Evolutionary conservation across 1,284 basidiomycete genomes (phyloP).

Genomic region (Sphaerobolus stellatus): DNA sequence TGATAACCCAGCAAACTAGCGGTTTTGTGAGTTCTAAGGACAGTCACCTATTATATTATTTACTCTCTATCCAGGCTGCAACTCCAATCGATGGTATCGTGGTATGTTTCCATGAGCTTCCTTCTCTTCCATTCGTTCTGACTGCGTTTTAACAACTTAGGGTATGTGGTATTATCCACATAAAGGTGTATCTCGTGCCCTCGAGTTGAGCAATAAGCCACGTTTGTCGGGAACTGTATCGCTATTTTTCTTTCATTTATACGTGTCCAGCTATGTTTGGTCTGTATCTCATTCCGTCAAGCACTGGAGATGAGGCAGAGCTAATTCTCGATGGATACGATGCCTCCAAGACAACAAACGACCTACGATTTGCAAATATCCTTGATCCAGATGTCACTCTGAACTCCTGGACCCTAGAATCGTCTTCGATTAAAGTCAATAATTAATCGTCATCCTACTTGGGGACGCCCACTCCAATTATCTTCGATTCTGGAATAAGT

Average conservation of each 20-base stretch:
- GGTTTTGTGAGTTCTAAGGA: constrained; percentile 12
- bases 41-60: background rate
- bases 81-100: constrained; percentile 14
- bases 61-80: background rate
- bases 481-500: constrained; percentile 15
- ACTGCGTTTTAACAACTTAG: background rate
- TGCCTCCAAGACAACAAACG: constrained; percentile 6
- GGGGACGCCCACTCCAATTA: background rate
- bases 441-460: background rate
- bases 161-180: constrained; percentile 7
- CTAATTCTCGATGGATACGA: constrained; percentile 12
- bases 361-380: constrained; percentile 2
- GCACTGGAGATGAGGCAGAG: constrained; percentile 11
- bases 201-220: constrained; percentile 6
- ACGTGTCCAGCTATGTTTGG: constrained; percentile 3
- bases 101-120: background rate
- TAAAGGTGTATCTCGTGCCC: background rate
- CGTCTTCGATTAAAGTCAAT: constrained; percentile 6
- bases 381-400: background rate
- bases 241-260: too few relatives aligned
- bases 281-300: constrained; percentile 9
- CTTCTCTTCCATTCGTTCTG: background rate
- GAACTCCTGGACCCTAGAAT: constrained; percentile 7
- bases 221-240: background rate
- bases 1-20: constrained; percentile 11